Conservation (phyloP, 2,329 filamentous ascomycete genomes). For the Sporothrix globosa region DNA sequence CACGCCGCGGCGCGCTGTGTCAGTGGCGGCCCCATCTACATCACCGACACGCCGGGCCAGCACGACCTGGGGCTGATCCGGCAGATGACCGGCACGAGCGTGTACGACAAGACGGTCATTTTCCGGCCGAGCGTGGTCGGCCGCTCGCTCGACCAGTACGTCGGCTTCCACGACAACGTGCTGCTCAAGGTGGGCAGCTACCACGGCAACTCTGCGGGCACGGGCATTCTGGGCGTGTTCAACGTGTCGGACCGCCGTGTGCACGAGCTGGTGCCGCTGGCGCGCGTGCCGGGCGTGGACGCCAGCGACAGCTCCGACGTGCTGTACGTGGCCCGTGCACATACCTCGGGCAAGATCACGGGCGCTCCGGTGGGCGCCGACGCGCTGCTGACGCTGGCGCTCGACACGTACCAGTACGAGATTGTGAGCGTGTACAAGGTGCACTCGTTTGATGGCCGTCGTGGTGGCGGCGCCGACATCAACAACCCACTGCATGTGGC, state of each 20-base stretch:
- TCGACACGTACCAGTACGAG: constrained; percentile 73
- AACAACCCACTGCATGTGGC: constrained; percentile 61
- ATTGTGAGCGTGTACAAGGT: constrained; percentile 77
- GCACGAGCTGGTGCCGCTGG: constrained; percentile 70
- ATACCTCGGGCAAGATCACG: constrained; percentile 67
- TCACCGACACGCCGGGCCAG: constrained; percentile 84
- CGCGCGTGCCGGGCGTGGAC: constrained; percentile 72
- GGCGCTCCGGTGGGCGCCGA: constrained; percentile 52
- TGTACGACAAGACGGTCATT: constrained; percentile 73
- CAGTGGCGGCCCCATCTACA: constrained; percentile 89
- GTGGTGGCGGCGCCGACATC: constrained; percentile 39
- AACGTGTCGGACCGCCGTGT: constrained; percentile 69
- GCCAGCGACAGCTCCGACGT: constrained; percentile 42
- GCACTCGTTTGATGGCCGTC: constrained; percentile 50
- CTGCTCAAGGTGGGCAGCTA: constrained; percentile 80
- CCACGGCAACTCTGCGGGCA: constrained; percentile 66
- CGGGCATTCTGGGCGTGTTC: constrained; percentile 80
- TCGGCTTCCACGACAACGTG: constrained; percentile 70
- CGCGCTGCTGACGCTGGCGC: constrained; percentile 60
- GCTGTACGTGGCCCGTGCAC: constrained; percentile 73
- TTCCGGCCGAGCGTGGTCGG: constrained; percentile 77
- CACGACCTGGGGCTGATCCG: constrained; percentile 75
- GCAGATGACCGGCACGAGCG: constrained; percentile 78
- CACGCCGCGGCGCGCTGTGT: constrained; percentile 90
- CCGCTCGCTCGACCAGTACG: constrained; percentile 73